Evolutionary conservation across 2,329 filamentous ascomycete genomes (phyloP).

Genomic region (Exophiala spinifera): DNA sequence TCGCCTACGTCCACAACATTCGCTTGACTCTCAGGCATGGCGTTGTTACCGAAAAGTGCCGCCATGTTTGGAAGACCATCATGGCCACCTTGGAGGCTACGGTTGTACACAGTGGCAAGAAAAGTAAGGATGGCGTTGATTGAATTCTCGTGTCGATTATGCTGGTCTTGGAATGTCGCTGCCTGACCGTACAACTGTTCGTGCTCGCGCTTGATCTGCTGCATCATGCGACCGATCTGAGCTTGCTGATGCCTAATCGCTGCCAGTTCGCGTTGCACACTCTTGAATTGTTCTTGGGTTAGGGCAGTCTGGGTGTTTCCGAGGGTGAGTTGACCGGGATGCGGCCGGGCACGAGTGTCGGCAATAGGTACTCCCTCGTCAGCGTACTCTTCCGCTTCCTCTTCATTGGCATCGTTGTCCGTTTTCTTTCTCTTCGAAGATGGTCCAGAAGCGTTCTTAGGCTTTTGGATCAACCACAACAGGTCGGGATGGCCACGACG

Average conservation of each 20-base stretch:
- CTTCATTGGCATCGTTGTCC: constrained; percentile 62
- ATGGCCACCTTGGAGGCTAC: constrained; percentile 77
- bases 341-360: constrained; percentile 35
- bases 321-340: constrained; percentile 43
- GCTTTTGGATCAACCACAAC: constrained; percentile 94
- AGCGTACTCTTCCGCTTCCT: constrained; percentile 61
- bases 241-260: constrained; percentile 82
- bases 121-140: constrained; percentile 99
- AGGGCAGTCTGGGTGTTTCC: constrained; percentile 40
- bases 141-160: constrained; percentile 95
- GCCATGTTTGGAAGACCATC: constrained; percentile 62
- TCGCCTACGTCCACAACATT: constrained; percentile 64
- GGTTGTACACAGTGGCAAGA: constrained; percentile 91
- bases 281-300: constrained; percentile 69
- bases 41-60: constrained; percentile 70
- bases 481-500: constrained; percentile 88
- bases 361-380: constrained; percentile 39
- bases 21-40: constrained; percentile 61
- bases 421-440: constrained; percentile 48
- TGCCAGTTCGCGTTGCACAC: constrained; percentile 75
- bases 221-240: constrained; percentile 79
- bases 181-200: constrained; percentile 85
- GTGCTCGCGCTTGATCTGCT: constrained; percentile 77
- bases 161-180: constrained; percentile 81
- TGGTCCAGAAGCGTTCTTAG: constrained; percentile 66